phyloP scores from a whole-genome alignment of 129 eudicot species.

The Lonicera japonica region DNA sequence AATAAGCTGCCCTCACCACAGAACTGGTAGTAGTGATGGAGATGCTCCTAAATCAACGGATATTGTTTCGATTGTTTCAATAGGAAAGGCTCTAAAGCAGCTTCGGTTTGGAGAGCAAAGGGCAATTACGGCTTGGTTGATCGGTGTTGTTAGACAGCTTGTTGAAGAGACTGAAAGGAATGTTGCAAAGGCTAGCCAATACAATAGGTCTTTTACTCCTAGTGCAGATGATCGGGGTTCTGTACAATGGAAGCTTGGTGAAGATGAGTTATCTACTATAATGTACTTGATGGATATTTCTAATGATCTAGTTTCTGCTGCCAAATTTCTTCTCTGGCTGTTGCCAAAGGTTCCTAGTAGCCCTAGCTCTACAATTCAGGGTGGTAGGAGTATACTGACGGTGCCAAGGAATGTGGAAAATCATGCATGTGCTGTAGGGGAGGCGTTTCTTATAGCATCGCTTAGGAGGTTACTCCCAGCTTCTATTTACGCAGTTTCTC shows the following conservation, averaged over 20 bases:
- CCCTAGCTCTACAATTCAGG: constrained; percentile 41
- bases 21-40: constrained; percentile 34
- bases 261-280: constrained; percentile 72
- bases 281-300: constrained; percentile 73
- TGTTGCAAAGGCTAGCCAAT: constrained; percentile 45
- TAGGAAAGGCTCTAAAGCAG: constrained; percentile 65
- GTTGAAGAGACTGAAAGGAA: constrained; percentile 73
- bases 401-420: constrained; percentile 60
- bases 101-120: constrained; percentile 61
- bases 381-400: constrained; percentile 61
- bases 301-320: constrained; percentile 61
- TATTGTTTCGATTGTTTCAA: constrained; percentile 48
- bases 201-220: constrained; percentile 41
- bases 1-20: constrained; percentile 75
- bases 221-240: constrained; percentile 41
- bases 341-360: constrained; percentile 63
- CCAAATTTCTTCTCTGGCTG: constrained; percentile 72
- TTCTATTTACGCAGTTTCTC: not conserved
- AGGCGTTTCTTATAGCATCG: constrained; percentile 62
- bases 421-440: constrained; percentile 62
- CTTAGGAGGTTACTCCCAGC: constrained; percentile 57
- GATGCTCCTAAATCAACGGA: constrained; percentile 43
- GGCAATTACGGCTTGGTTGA: constrained; percentile 63
- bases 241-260: constrained; percentile 79
- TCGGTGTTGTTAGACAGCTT: constrained; percentile 54